A percentile compares a stretch with the other conserved stretches of the same genome.
Conservation (phyloP, 768 basidiomycete species). For the Lactarius deliciosus region DNA sequence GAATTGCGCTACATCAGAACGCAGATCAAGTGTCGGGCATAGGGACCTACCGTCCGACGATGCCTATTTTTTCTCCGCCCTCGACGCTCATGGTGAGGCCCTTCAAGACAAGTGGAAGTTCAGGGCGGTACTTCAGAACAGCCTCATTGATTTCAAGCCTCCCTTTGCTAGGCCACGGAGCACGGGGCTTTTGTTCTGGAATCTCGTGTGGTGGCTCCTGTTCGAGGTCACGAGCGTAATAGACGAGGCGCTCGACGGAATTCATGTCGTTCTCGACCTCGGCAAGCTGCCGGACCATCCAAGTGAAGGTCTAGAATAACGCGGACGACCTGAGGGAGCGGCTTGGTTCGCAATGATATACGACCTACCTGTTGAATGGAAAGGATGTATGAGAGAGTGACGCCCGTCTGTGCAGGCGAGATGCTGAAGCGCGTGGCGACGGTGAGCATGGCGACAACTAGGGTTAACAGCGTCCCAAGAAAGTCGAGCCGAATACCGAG, state of each 20-base stretch:
- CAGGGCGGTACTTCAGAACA: conserved; percentile 80
- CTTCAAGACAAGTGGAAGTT: conserved; percentile 85
- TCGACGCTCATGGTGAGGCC: conserved; percentile 68
- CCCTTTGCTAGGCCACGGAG: conserved; percentile 75
- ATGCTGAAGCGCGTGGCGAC: conserved; percentile 72
- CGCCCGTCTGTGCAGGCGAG: conserved; percentile 75
- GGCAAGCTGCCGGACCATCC: conserved; percentile 73
- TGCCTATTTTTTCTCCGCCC: conserved; percentile 88
- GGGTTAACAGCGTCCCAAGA: conserved; percentile 68
- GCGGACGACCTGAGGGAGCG: conserved; percentile 1
- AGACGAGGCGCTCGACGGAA: conserved; percentile 79
- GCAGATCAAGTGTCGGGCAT: conserved; percentile 10
- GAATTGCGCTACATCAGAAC: conserved; percentile 9
- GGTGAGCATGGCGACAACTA: conserved; percentile 76
- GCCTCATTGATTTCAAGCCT: conserved; percentile 72
- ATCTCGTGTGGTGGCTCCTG: conserved; percentile 76
- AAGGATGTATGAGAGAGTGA: conserved; percentile 77
- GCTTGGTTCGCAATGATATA: not conserved
- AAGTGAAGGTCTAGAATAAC: conserved; percentile 54
- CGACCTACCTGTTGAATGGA: conserved; percentile 65
- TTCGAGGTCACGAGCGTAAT: conserved; percentile 78
- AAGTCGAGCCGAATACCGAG: conserved; percentile 89
- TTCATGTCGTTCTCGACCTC: conserved; percentile 96
- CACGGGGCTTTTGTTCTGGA: conserved; percentile 55
- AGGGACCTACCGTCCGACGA: conserved; percentile 61